A percentile compares a stretch with the other conserved stretches of the same genome.
Conservation (phyloP, 108 stramenopile species). For the Conticribra guillardii region DNA sequence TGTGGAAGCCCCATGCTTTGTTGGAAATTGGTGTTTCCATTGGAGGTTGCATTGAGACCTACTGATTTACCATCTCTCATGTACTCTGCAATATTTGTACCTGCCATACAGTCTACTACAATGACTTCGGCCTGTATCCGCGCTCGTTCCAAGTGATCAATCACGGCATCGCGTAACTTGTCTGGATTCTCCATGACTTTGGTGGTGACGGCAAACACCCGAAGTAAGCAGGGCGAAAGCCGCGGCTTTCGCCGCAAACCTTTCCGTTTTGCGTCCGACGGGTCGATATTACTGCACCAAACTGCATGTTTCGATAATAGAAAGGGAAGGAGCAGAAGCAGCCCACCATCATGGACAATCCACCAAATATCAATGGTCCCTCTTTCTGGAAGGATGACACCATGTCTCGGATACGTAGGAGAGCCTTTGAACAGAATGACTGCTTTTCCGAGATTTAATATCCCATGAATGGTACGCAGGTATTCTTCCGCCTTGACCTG, state of each 20-base stretch:
- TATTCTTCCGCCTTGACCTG: conserved; percentile 37
- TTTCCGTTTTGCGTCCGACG: conserved; percentile 4
- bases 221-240: too few species aligned
- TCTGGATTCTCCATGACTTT: conserved; percentile 40
- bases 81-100: conserved; percentile 46
- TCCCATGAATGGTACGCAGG: conserved; percentile 54
- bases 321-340: conserved; percentile 76
- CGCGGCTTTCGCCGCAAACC: conserved; percentile 23
- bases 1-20: background rate
- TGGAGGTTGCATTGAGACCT: conserved; percentile 11
- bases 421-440: conserved; percentile 55
- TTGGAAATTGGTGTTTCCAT: background rate
- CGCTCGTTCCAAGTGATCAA: conserved; percentile 43
- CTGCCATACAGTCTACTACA: conserved; percentile 47
- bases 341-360: conserved; percentile 81
- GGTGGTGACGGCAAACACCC: conserved; percentile 70
- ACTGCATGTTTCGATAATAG: conserved; percentile 62
- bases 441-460: conserved; percentile 59
- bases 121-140: conserved; percentile 53
- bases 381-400: conserved; percentile 10
- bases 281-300: conserved; percentile 40
- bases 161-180: conserved; percentile 35
- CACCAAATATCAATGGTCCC: conserved; percentile 84
- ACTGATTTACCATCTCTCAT: conserved; percentile 51
- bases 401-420: conserved; percentile 25